phyloP scores from a whole-genome alignment of 116 monocot genomes.

The Cymodocea nodosa region DNA sequence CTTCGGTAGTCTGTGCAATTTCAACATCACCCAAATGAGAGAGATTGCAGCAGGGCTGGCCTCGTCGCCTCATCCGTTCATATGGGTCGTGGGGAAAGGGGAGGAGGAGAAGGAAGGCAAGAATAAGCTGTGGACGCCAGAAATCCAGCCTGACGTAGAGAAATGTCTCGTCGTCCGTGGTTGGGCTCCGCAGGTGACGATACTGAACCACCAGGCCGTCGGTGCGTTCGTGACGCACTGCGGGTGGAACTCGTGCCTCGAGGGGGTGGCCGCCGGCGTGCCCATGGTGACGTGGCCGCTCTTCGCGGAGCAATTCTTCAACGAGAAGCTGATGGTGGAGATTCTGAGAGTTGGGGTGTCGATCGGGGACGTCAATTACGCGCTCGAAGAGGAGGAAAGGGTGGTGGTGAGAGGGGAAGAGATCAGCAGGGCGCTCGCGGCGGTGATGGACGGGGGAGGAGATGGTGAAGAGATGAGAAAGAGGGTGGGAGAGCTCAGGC shows the following conservation, averaged over 20 bases:
- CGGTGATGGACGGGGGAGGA: neutral
- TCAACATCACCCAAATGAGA: neutral
- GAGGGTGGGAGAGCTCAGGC: neutral
- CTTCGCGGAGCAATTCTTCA: constrained; percentile 10
- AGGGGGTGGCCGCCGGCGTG: constrained; percentile 11
- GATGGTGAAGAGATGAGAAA: neutral
- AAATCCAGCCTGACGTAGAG: neutral
- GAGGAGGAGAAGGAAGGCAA: neutral
- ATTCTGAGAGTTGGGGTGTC: constrained; percentile 4
- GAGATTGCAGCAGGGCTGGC: constrained; percentile 15
- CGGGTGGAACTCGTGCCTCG: constrained; percentile 49
- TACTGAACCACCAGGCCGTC: constrained; percentile 9
- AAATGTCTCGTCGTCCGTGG: constrained; percentile 5
- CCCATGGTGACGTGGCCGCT: constrained; percentile 20
- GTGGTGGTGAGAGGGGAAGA: neutral
- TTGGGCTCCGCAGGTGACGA: constrained; percentile 14
- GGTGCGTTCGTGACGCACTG: constrained; percentile 26
- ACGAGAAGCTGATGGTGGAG: constrained; percentile 11
- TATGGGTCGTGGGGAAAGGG: constrained; percentile 11
- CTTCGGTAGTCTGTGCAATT: constrained; percentile 8
- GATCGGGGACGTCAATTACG: constrained; percentile 20
- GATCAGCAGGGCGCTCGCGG: neutral
- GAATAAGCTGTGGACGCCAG: neutral
- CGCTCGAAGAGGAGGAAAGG: neutral
- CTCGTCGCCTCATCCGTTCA: neutral